Percentiles rank a stretch among this genome's conserved stretches.
Conservation (phyloP, 257 asterid genomes). For the Craterostigma plantagineum region DNA sequence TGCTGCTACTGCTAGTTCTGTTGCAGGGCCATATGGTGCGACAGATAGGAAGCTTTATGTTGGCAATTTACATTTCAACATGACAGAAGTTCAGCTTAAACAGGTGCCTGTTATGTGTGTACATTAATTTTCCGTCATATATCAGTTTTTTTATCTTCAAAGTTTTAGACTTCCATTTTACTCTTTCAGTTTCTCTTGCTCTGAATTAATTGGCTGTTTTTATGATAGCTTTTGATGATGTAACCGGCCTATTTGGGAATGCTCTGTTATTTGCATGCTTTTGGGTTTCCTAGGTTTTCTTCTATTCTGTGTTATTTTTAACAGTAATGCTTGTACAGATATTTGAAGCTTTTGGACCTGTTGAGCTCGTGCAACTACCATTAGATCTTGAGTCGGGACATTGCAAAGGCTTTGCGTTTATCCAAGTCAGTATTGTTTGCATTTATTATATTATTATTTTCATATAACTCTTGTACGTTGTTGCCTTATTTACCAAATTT, state of each 20-base stretch:
- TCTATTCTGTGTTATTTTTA: conserved; percentile 1
- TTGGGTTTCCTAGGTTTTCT: background rate
- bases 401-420: conserved; percentile 53
- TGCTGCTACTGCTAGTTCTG: conserved; percentile 22
- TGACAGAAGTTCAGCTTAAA: conserved; percentile 60
- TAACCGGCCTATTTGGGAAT: too few species aligned
- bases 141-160: too few species aligned
- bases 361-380: conserved; percentile 69
- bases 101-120: conserved; percentile 16
- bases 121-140: too few species aligned
- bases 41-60: conserved; percentile 53
- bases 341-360: conserved; percentile 54
- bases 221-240: too few species aligned
- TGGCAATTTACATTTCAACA: conserved; percentile 43
- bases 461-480: too few species aligned
- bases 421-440: conserved; percentile 26
- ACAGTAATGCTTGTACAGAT: conserved; percentile 18
- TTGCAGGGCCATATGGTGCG: conserved; percentile 28
- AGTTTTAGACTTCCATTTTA: too few species aligned
- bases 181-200: too few species aligned
- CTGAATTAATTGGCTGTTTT: too few species aligned
- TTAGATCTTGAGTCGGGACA: conserved; percentile 37
- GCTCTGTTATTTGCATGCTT: background rate
- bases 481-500: too few species aligned
- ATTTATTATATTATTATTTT: background rate